A percentile compares a stretch with the other conserved stretches of the same genome.
Conservation (phyloP, 164 flowering plant species). For the Akebia trifoliata region DNA sequence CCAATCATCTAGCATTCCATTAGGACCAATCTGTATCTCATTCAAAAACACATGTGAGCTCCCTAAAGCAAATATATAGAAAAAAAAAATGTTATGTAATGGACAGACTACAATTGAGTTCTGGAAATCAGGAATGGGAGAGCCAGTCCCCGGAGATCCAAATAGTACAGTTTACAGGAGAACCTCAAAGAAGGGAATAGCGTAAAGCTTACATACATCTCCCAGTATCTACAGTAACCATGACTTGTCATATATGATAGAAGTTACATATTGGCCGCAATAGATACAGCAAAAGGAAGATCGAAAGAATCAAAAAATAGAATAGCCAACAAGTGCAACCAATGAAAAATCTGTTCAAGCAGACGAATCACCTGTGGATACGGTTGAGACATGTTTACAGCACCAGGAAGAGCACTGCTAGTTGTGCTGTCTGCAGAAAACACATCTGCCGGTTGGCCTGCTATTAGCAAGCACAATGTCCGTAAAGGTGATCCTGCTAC, state of each 20-base stretch:
- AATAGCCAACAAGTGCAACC: neutral
- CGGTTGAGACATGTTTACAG: slow-evolving; percentile 38
- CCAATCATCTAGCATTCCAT: slow-evolving; percentile 78
- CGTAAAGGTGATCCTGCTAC: slow-evolving; percentile 86
- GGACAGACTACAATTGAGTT: neutral
- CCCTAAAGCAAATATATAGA: neutral
- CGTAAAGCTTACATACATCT: neutral
- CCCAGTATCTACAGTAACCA: neutral
- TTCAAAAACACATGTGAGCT: neutral
- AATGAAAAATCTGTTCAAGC: neutral
- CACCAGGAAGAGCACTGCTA: slow-evolving; percentile 23
- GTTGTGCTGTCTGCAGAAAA: slow-evolving; percentile 40
- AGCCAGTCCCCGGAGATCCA: neutral
- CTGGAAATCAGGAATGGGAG: neutral
- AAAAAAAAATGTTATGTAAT: no score
- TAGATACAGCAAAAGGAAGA: neutral
- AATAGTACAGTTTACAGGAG: neutral
- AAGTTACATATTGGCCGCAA: neutral
- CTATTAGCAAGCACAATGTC: slow-evolving; percentile 85
- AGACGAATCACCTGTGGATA: slow-evolving; percentile 44
- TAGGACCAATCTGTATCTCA: slow-evolving; percentile 40
- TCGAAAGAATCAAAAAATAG: neutral
- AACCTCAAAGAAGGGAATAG: neutral
- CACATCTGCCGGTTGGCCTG: slow-evolving; percentile 91
- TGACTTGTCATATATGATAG: neutral